Evolutionary conservation across 1,284 basidiomycete species (phyloP).

Genomic region (Austroboletus niveus): DNA sequence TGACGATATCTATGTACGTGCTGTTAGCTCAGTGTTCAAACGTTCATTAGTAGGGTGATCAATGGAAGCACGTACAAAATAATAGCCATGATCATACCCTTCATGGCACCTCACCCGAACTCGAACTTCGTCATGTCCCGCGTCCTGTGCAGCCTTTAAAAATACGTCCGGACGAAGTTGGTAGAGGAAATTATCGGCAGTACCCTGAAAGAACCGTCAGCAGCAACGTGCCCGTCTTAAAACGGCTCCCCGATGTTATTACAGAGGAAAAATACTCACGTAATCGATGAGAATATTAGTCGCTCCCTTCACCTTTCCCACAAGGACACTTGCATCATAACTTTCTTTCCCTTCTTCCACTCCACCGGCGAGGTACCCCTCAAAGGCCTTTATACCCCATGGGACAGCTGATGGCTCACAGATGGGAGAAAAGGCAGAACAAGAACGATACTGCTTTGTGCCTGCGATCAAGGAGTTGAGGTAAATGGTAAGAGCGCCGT

Average conservation of each 20-base stretch:
- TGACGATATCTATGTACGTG: conserved; percentile 75
- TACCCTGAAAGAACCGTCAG: conserved; percentile 53
- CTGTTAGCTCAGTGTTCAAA: conserved; percentile 46
- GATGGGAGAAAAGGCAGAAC: conserved; percentile 93
- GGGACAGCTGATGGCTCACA: conserved; percentile 84
- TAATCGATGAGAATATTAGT: conserved; percentile 85
- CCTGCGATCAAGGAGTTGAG: conserved; percentile 56
- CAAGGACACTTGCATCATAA: conserved; percentile 88
- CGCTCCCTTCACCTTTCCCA: conserved; percentile 62
- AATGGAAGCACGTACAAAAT: conserved; percentile 64
- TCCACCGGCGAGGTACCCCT: conserved; percentile 83
- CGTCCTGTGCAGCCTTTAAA: conserved; percentile 69
- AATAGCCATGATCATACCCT: conserved; percentile 93
- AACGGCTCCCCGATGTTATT: background rate
- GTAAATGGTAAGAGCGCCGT: conserved; percentile 92
- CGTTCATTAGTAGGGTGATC: conserved; percentile 38
- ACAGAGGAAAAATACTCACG: conserved; percentile 37
- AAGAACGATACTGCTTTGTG: conserved; percentile 77
- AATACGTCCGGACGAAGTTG: conserved; percentile 93
- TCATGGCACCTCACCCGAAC: conserved; percentile 82
- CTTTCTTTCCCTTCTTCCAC: conserved; percentile 68
- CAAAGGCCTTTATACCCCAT: conserved; percentile 94
- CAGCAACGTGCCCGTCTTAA: background rate
- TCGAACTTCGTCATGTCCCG: conserved; percentile 72
- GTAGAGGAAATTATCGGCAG: conserved; percentile 84